These are phyloP conservation scores for Salisapilia sapeloensis DNA, from an alignment of 352 stramenopile species.

Conservation along the genomic window DNA sequence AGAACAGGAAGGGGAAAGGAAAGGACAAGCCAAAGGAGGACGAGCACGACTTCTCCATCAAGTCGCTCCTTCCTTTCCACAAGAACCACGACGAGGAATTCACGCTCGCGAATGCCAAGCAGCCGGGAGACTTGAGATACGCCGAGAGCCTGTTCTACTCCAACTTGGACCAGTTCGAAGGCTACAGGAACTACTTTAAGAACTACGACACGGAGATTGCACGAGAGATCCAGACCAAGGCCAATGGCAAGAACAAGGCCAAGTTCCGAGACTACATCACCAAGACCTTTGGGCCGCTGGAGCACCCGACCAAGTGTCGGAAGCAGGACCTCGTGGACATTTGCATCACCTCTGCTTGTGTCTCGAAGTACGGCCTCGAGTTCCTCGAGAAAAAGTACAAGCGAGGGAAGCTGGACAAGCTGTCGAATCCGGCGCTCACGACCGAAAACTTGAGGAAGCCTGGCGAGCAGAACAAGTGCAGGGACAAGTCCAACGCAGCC, in stretches of 20 bases:
- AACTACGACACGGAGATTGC: slow-evolving; percentile 25
- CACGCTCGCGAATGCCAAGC: no score
- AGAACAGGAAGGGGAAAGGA: no score
- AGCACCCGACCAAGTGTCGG: slow-evolving; percentile 6
- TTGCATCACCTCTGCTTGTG: slow-evolving; percentile 16
- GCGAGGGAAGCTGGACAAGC: slow-evolving; percentile 10
- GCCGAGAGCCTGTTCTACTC: no score
- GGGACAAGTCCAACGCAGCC: slow-evolving; percentile 12
- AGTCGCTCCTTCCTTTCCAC: no score
- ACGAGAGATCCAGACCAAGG: slow-evolving; percentile 13
- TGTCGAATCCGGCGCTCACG: slow-evolving; percentile 17
- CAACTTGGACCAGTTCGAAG: slow-evolving; percentile 16
- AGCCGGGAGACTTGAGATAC: no score
- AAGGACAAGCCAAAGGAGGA: no score
- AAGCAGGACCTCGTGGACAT: slow-evolving; percentile 22
- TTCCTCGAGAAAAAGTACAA: slow-evolving; percentile 10
- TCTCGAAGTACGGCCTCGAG: slow-evolving; percentile 14
- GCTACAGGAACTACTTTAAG: slow-evolving; percentile 32
- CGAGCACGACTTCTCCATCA: no score
- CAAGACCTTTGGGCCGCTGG: slow-evolving; percentile 9
- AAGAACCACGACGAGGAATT: no score
- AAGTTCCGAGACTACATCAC: slow-evolving; percentile 15
- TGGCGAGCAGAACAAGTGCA: slow-evolving; percentile 18
- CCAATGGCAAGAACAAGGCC: slow-evolving; percentile 12
- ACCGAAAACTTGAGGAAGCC: slow-evolving; percentile 17